Conservation (phyloP, 805 yeast species). For the Metschnikowia hibisci region DNA sequence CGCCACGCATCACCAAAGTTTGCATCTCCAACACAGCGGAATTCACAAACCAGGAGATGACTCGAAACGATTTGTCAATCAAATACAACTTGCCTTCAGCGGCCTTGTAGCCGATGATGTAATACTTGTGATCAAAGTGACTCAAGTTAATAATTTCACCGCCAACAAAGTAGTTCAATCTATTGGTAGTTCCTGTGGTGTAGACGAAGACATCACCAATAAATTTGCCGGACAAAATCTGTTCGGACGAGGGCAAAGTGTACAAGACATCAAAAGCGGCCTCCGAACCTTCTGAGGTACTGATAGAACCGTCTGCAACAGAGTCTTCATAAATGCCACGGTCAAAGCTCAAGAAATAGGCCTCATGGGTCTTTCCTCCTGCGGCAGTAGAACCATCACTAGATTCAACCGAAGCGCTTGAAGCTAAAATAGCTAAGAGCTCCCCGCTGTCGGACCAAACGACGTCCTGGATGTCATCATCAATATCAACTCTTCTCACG, state of each 20-base stretch:
- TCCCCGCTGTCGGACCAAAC: slow-evolving; percentile 95
- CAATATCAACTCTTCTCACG: slow-evolving; percentile 85
- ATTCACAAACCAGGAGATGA: slow-evolving; percentile 76
- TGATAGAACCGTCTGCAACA: slow-evolving; percentile 51
- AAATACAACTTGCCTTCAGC: slow-evolving; percentile 81
- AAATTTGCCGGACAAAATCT: slow-evolving; percentile 87
- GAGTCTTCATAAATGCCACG: slow-evolving; percentile 64
- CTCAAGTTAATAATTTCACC: slow-evolving; percentile 88
- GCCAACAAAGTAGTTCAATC: slow-evolving; percentile 93
- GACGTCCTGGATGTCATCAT: slow-evolving; percentile 67
- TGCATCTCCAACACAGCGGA: slow-evolving; percentile 90
- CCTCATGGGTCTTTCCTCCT: slow-evolving; percentile 52
- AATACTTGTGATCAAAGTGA: slow-evolving; percentile 86
- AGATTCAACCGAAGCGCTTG: slow-evolving; percentile 23
- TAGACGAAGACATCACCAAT: slow-evolving; percentile 95
- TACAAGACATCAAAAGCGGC: slow-evolving; percentile 78
- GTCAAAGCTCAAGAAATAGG: slow-evolving; percentile 74
- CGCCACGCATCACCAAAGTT: slow-evolving; percentile 93
- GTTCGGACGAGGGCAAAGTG: slow-evolving; percentile 67
- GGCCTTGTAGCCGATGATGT: slow-evolving; percentile 82
- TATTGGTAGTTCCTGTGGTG: slow-evolving; percentile 73
- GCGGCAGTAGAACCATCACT: slow-evolving; percentile 19
- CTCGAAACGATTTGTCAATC: slow-evolving; percentile 84
- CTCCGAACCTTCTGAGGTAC: slow-evolving; percentile 85
- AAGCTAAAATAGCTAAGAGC: slow-evolving; percentile 64